Evolutionary conservation across 176 grass and related monocot species (phyloP).

Genomic region (Oryza australiensis): DNA sequence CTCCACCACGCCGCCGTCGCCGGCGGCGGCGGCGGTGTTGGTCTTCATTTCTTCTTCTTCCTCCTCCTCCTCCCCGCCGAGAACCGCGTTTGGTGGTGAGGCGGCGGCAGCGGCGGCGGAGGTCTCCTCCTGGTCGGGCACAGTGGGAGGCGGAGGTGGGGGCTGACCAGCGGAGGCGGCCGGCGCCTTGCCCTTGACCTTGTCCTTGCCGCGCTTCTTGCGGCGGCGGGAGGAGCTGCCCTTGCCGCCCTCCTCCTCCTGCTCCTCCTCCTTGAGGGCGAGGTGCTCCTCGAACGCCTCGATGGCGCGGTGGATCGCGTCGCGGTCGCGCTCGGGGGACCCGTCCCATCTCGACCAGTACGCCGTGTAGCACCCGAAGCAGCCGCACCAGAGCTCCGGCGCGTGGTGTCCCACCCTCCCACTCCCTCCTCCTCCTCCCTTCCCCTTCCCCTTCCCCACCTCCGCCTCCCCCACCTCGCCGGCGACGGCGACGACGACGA

Average conservation of each 20-base stretch:
- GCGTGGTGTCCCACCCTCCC: slow-evolving; percentile 21
- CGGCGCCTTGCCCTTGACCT: slow-evolving; percentile 28
- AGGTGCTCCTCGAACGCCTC: slow-evolving; percentile 89
- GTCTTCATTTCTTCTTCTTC: not conserved
- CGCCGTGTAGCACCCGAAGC: slow-evolving; percentile 84
- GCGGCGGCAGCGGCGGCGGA: not conserved
- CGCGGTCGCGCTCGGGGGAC: slow-evolving; percentile 49
- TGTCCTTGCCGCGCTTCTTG: slow-evolving; percentile 35
- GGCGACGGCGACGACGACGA: slow-evolving; percentile 1
- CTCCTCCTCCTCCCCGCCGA: not conserved
- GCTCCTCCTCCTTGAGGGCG: not conserved
- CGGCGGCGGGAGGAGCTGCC: slow-evolving; percentile 1
- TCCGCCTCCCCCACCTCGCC: not conserved
- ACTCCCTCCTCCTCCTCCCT: not conserved
- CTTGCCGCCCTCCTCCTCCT: slow-evolving; percentile 16
- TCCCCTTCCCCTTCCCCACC: not conserved
- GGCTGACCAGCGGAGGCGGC: slow-evolving; percentile 6
- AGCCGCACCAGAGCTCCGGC: slow-evolving; percentile 62
- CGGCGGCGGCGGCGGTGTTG: not conserved
- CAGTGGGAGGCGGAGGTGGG: not conserved
- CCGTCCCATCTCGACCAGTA: slow-evolving; percentile 82
- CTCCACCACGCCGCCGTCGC: slow-evolving; percentile 9
- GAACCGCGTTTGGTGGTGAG: not conserved
- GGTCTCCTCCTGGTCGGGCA: slow-evolving; percentile 4
- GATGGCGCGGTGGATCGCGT: slow-evolving; percentile 66